Evolutionary conservation across 2,329 filamentous ascomycete genomes (phyloP), one percentile per base, ranked within the genome.

Genomic region (Fusarium virguliforme): DNA sequence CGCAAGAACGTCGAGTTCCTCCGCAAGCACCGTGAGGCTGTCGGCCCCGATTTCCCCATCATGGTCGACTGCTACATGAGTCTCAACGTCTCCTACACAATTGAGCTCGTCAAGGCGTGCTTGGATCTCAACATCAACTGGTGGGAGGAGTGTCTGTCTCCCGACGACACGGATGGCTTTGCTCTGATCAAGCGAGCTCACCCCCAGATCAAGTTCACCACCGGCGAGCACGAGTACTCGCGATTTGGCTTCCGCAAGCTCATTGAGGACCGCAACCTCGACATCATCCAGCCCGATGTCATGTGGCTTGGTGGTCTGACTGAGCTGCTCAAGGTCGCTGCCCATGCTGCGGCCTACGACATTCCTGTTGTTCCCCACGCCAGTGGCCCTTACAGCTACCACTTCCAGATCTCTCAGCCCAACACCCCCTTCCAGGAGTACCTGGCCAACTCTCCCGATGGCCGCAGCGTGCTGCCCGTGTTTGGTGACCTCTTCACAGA

Each of bases 21-120:
- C 55, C 90, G 91, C 74, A 91, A 93, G 81, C 94, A 97, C 81
- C 90, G 94, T 60, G 92, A 94, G 78, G 89, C 89, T 61, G 92
- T 98, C 46, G 95, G 95, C 0, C 93, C 94, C 0, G 93, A 97
- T 80, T 98, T 96, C 80, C 95, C 95, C 50, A 87, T 98, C 73
- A 95, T 97, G 86, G 95, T 98, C 6, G 95, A 98, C 83, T 98
- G 95, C 86, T 98, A 97, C 83, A 98, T 98, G 95, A 95, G 92
- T 74, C 85, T 98, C 77, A 97, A 95, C 76, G 95, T 98, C 28
- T 85, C 93, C 1, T 98, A 98, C 83, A 97, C 94, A 4, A 97
- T 98, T 74, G 92, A 97, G 81, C 87, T 98, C 26, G 95, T 93
- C 67, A 93, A 95, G 83, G 92, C 91, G 57, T 94, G 92, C 79